A percentile compares a stretch with the other conserved stretches of the same genome.
Evolutionary conservation across 352 stramenopile species (phyloP).

Genomic region (Globisporangium nodosum): DNA sequence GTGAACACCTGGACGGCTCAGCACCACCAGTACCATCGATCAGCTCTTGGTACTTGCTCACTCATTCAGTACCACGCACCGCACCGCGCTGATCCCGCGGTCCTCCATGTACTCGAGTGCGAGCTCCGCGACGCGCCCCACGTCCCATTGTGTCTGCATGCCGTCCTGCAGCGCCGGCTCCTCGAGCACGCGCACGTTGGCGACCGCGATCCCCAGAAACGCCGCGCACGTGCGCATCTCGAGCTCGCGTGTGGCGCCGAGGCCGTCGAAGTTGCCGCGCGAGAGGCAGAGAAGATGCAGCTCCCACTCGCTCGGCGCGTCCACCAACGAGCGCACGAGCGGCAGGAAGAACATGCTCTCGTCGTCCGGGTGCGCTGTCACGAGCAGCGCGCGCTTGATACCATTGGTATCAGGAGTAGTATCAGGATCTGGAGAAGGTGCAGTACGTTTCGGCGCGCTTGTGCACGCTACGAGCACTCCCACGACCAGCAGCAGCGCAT

Average conservation of each 20-base stretch:
- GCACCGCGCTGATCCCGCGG: conserved; percentile 59
- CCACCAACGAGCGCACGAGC: conserved; percentile 53
- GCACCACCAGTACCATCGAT: neutral
- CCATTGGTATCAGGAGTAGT: neutral
- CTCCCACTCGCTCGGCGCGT: conserved; percentile 32
- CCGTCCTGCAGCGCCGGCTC: conserved; percentile 84
- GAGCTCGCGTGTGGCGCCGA: conserved; percentile 75
- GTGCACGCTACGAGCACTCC: conserved; percentile 26
- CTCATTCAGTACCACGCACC: neutral
- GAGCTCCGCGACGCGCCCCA: conserved; percentile 50
- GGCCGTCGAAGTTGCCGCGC: conserved; percentile 88
- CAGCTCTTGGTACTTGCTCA: neutral
- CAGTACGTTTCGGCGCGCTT: conserved; percentile 2
- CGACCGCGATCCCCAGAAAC: conserved; percentile 43
- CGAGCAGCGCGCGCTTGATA: conserved; percentile 62
- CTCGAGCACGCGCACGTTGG: conserved; percentile 63
- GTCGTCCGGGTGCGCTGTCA: conserved; percentile 96
- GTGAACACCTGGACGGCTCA: conserved; percentile 74
- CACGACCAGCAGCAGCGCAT: conserved; percentile 55
- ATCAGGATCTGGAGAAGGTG: conserved; percentile 1
- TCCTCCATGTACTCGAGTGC: conserved; percentile 51
- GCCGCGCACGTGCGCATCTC: conserved; percentile 66
- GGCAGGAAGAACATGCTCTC: conserved; percentile 98
- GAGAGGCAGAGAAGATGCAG: conserved; percentile 90
- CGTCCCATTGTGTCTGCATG: conserved; percentile 71